Evolutionary conservation across 305 asterid genomes (phyloP).

Genomic region (Ajuga reptans): DNA sequence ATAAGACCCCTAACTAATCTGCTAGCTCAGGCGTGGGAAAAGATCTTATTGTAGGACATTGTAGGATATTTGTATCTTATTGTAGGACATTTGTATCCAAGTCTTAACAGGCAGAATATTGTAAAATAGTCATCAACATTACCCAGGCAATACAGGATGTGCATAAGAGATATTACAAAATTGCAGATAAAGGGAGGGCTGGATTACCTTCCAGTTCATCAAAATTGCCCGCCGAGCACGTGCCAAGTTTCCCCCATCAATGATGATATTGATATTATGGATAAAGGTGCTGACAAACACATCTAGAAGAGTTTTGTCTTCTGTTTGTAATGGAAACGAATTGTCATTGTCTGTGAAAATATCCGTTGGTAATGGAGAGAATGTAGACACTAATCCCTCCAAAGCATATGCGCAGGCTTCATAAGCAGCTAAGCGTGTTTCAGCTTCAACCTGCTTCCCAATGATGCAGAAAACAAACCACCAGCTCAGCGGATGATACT

Average conservation of each 20-base stretch:
- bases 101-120: neutral
- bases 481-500: constrained; percentile 7
- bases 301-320: constrained; percentile 44
- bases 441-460: constrained; percentile 64
- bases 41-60: neutral
- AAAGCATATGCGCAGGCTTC: constrained; percentile 66
- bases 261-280: constrained; percentile 45
- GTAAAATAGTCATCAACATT: constrained; percentile 11
- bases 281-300: constrained; percentile 49
- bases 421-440: constrained; percentile 65
- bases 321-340: constrained; percentile 33
- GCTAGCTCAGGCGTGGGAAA: too few relatives aligned
- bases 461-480: constrained; percentile 13
- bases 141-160: constrained; percentile 7
- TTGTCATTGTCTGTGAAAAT: constrained; percentile 29
- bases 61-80: too few relatives aligned
- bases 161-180: neutral
- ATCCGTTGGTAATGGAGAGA: constrained; percentile 48
- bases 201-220: constrained; percentile 74
- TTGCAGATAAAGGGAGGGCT: constrained; percentile 10
- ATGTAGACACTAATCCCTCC: constrained; percentile 40
- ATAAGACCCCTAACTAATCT: too few relatives aligned
- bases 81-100: neutral
- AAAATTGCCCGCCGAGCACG: constrained; percentile 76
- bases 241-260: constrained; percentile 55